phyloP scores from a whole-genome alignment of 129 eudicot genomes.

The Artemisia annua region DNA sequence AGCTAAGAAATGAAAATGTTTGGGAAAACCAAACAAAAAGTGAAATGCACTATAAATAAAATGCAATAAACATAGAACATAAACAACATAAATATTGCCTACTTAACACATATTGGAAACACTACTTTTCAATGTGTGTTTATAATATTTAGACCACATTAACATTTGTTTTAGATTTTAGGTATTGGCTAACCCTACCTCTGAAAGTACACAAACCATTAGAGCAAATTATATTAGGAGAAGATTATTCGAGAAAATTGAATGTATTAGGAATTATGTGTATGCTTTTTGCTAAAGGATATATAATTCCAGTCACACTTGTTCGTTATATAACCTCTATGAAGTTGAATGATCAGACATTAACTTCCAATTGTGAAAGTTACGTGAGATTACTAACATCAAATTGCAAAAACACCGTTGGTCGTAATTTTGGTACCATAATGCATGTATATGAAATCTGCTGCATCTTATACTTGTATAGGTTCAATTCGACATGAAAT shows the following conservation, averaged over 20 bases:
- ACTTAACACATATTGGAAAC: constrained; percentile 24
- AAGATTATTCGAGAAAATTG: neutral
- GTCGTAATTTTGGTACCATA: neutral
- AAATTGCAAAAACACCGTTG: neutral
- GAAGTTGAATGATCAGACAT: too few relatives aligned
- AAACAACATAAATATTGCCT: neutral
- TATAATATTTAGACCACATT: constrained; percentile 20
- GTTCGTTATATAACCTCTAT: too few relatives aligned
- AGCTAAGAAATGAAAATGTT: constrained; percentile 15
- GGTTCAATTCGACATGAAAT: neutral
- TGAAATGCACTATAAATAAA: constrained; percentile 3
- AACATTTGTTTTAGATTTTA: constrained; percentile 13
- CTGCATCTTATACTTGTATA: neutral
- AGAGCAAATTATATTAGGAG: neutral
- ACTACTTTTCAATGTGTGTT: constrained; percentile 16
- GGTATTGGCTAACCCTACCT: constrained; percentile 19
- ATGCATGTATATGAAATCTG: neutral
- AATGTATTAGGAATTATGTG: too few relatives aligned
- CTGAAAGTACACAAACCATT: neutral
- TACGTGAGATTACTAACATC: neutral
- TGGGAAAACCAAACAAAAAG: constrained; percentile 18
- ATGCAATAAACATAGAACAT: neutral
- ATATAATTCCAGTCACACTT: too few relatives aligned
- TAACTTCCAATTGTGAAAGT: too few relatives aligned
- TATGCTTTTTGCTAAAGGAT: too few relatives aligned